phyloP scores from a whole-genome alignment of 1,284 basidiomycete genomes.

The Melanopsichium pennsylvanicum region DNA sequence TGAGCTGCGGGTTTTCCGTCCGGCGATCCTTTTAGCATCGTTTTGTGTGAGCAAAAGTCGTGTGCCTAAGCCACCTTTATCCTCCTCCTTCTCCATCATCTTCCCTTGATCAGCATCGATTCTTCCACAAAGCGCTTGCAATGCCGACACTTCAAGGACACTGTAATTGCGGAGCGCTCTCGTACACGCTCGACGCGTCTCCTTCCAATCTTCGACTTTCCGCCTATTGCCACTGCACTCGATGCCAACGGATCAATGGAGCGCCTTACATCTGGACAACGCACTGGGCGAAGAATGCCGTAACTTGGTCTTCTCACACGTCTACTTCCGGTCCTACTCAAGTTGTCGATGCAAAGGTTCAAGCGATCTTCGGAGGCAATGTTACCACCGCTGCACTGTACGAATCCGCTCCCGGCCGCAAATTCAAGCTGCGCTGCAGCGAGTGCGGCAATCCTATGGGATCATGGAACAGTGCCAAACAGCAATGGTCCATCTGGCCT shows the following conservation, averaged over 20 bases:
- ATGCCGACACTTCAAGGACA: constrained; percentile 38
- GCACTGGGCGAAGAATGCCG: constrained; percentile 50
- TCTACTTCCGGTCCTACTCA: background rate
- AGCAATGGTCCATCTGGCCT: constrained; percentile 57
- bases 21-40: no score
- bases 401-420: constrained; percentile 44
- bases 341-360: constrained; percentile 1
- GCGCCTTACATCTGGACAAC: constrained; percentile 57
- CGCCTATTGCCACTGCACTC: constrained; percentile 57
- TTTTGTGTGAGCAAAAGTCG: no score
- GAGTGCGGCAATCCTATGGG: constrained; percentile 59
- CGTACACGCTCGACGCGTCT: constrained; percentile 23
- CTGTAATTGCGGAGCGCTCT: constrained; percentile 47
- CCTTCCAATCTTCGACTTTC: constrained; percentile 40
- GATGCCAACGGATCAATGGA: constrained; percentile 58
- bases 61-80: background rate
- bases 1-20: no score
- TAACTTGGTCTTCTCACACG: constrained; percentile 45
- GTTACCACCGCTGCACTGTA: constrained; percentile 35
- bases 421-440: constrained; percentile 56
- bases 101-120: background rate
- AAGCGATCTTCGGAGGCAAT: constrained; percentile 13
- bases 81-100: background rate
- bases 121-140: no score
- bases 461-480: constrained; percentile 48